Percentiles rank a stretch among this genome's conserved stretches.
These are phyloP conservation scores for Entrophospora sp. DNA, from an alignment of 192 early-diverging fungal genomes.

Conservation along the genomic window DNA sequence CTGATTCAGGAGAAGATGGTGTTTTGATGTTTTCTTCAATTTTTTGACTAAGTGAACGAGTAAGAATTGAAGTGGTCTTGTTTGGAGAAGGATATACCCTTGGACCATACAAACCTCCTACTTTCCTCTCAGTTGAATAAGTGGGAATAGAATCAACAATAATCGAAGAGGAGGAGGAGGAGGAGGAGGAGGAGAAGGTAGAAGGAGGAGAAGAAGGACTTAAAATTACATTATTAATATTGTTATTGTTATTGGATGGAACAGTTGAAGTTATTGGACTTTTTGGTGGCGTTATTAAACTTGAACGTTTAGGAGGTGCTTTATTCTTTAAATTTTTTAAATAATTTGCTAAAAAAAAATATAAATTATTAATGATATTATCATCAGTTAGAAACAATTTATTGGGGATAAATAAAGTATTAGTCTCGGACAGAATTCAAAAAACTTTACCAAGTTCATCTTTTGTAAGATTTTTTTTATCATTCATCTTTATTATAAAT, in stretches of 20 bases:
- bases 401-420: too few species aligned
- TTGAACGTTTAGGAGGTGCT: not conserved
- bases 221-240: not conserved
- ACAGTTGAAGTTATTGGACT: not conserved
- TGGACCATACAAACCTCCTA: not conserved
- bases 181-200: not conserved
- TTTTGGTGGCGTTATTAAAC: not conserved
- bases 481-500: too few species aligned
- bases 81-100: not conserved
- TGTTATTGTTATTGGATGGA: not conserved
- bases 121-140: not conserved
- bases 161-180: too few species aligned
- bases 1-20: too few species aligned
- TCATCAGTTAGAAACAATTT: too few species aligned
- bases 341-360: slow-evolving; percentile 1
- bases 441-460: too few species aligned
- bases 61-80: not conserved
- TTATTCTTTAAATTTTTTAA: slow-evolving; percentile 6
- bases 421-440: too few species aligned
- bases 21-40: too few species aligned
- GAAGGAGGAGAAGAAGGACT: not conserved
- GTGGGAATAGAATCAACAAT: not conserved
- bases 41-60: not conserved
- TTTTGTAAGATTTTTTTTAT: too few species aligned
- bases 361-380: not conserved